Evolutionary conservation across 352 stramenopile species (phyloP).

Genomic region (Thraustotheca clavata): DNA sequence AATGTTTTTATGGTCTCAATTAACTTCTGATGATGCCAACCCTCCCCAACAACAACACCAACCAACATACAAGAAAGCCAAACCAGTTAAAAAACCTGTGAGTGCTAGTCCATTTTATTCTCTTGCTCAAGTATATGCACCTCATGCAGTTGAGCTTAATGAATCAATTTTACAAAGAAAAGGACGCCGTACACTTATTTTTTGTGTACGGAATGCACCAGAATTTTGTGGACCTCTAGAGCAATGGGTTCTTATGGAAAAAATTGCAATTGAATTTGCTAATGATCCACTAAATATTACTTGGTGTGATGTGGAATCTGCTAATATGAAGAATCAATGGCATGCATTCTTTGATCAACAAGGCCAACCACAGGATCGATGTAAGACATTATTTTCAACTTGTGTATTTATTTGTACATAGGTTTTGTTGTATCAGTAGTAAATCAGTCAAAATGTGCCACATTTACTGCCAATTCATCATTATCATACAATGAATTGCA

Average conservation of each 20-base stretch:
- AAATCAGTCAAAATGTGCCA: constrained; percentile 16
- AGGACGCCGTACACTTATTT: constrained; percentile 7
- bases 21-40: constrained; percentile 1
- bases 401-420: not conserved
- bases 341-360: constrained; percentile 8
- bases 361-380: not conserved
- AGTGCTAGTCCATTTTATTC: constrained; percentile 1
- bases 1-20: constrained; percentile 3
- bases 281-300: constrained; percentile 70
- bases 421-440: constrained; percentile 1
- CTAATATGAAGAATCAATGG: not conserved
- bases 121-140: constrained; percentile 7
- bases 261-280: constrained; percentile 52
- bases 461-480: not conserved
- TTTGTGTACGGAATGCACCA: constrained; percentile 7
- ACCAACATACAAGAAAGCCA: not conserved
- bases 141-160: constrained; percentile 4
- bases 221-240: constrained; percentile 21
- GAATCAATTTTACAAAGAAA: not conserved
- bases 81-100: not conserved
- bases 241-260: constrained; percentile 59
- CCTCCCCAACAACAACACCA: not conserved
- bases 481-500: not conserved
- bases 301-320: constrained; percentile 49
- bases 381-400: not conserved